Conservation (phyloP, 139 green algal species). For the Bryopsis sp. region DNA sequence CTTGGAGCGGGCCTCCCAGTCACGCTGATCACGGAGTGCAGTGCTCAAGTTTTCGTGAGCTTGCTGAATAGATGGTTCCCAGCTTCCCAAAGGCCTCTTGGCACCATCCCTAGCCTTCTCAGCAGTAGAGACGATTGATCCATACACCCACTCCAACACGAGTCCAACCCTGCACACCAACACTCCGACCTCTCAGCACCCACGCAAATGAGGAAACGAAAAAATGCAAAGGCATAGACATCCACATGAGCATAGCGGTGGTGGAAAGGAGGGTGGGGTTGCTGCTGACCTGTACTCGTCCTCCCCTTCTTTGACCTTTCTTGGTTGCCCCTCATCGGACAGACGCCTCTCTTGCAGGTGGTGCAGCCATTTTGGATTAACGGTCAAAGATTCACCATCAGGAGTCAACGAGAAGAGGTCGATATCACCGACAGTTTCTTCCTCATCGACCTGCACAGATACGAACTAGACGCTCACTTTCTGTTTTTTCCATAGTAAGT, state of each 20-base stretch:
- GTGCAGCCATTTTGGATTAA: constrained; percentile 69
- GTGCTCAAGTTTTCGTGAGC: constrained; percentile 30
- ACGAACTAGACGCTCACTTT: background rate
- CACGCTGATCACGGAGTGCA: constrained; percentile 49
- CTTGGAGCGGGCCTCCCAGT: constrained; percentile 41
- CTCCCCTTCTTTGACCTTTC: constrained; percentile 35
- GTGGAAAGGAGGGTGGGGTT: background rate
- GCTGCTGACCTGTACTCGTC: constrained; percentile 8
- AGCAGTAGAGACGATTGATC: constrained; percentile 75
- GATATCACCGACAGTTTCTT: constrained; percentile 71
- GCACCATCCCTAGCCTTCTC: constrained; percentile 76
- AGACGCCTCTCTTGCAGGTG: constrained; percentile 68
- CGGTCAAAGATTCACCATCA: constrained; percentile 37
- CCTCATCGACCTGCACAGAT: constrained; percentile 37
- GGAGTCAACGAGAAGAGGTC: constrained; percentile 65
- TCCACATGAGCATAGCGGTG: background rate
- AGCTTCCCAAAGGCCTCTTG: constrained; percentile 44
- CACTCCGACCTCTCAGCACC: too few species aligned
- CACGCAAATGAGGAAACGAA: too few species aligned
- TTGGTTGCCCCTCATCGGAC: constrained; percentile 69
- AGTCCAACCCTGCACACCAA: constrained; percentile 40
- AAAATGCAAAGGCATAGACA: background rate
- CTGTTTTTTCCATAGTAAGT: too few species aligned
- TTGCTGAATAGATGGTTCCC: constrained; percentile 26
- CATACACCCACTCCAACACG: constrained; percentile 83